Evolutionary conservation across 2,329 filamentous ascomycete genomes (phyloP).

Genomic region (Fragosphaeria purpurea): DNA sequence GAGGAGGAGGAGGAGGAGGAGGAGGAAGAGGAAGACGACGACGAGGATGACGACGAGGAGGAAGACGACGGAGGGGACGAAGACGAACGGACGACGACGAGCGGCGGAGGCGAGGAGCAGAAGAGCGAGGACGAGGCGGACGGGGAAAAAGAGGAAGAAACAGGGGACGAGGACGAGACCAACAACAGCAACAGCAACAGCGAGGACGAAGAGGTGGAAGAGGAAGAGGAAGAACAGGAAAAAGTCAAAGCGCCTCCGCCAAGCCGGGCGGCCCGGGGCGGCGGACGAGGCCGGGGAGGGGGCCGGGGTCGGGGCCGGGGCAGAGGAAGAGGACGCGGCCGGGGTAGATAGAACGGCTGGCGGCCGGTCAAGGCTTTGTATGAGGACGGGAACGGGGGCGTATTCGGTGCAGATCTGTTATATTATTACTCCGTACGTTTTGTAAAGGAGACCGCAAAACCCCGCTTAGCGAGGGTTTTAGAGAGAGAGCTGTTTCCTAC

Average conservation of each 20-base stretch:
- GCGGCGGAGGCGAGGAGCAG: no score
- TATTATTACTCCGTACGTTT: no score
- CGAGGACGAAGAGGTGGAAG: not conserved
- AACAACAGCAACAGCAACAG: not conserved
- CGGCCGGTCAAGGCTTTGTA: no score
- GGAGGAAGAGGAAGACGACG: conserved; percentile 2
- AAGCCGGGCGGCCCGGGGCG: conserved; percentile 1
- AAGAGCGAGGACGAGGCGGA: not conserved
- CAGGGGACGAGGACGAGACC: not conserved
- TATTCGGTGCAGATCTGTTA: no score
- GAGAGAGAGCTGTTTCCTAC: not conserved
- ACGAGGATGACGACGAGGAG: not conserved
- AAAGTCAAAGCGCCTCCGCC: conserved; percentile 6
- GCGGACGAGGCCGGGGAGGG: conserved; percentile 6
- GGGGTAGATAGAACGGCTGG: not conserved
- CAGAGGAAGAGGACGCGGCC: not conserved
- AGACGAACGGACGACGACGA: conserved; percentile 2
- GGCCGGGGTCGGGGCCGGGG: conserved; percentile 9
- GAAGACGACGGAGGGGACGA: not conserved
- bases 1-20: conserved; percentile 4
- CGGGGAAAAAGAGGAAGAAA: conserved; percentile 1
- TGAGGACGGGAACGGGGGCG: no score
- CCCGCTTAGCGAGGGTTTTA: not conserved
- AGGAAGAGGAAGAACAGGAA: not conserved
- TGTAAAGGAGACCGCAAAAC: no score